Evolutionary conservation across 148 eudicot species (phyloP), one percentile per base, ranked within the genome.

Genomic region (Fagopyrum tataricum): DNA sequence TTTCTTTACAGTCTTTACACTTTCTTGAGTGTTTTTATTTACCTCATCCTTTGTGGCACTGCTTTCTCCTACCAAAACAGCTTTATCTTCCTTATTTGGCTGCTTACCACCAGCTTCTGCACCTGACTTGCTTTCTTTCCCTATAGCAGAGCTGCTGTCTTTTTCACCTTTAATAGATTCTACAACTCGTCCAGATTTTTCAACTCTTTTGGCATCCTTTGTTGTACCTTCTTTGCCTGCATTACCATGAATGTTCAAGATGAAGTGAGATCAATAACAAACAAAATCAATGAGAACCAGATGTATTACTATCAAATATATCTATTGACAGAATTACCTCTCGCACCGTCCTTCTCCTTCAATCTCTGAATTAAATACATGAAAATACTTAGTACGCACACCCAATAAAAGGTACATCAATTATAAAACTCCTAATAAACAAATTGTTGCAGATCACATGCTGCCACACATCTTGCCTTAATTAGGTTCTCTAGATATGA

Each of bases 1-100:
- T 82, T 87, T 95, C 80, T 87, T 95, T 66, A 76, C 92, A 40
- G 85, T 59, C 79, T 87, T 84, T 2, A 44, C 70, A 83, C 47
- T 66, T 23, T 62, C 77, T 70, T 61, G 78, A 71, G 75, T 73
- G 75, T 52, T 78, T 18, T 42, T 52, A 74, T 62, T 82, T 43
- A 21, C 85, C 53, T 71, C 85, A 62, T 56, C 81, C 61, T 85
- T 79, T 62, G 74, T 84, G 43, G 67, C 73, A 66, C 61, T 87
- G 44, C 71, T 79, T 55, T 78, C 86, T 61, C 44, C 79, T 41
- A 72, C 80, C 26, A 40, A 59, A 74, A 64, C 80, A 47, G 31
- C 79, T 37, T 9, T 86, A 66, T 74, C 84, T 72, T 80, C 78
- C 72, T 79, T 86, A 71, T 80, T 85, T 47, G 71, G 59, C 48